Evolutionary conservation across 2,329 filamentous ascomycete species (phyloP).

Genomic region (Colletotrichum phormii): DNA sequence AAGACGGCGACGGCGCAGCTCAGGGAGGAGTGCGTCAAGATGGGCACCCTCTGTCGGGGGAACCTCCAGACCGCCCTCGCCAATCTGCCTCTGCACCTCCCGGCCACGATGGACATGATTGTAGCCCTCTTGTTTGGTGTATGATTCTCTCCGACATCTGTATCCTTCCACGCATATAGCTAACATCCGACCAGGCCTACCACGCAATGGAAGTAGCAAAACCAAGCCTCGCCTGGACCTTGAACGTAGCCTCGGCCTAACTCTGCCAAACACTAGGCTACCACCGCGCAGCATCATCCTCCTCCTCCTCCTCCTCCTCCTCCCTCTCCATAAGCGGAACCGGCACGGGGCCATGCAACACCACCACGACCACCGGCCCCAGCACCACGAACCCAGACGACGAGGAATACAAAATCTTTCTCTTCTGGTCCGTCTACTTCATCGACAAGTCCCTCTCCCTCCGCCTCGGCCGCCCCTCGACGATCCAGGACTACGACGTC

Average conservation of each 20-base stretch:
- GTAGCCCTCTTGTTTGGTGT: slow-evolving; percentile 40
- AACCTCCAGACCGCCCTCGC: slow-evolving; percentile 48
- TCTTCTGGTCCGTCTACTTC: slow-evolving; percentile 71
- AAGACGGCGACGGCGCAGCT: slow-evolving; percentile 27
- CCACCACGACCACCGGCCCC: too few species aligned
- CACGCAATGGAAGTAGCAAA: slow-evolving; percentile 48
- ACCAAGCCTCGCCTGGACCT: slow-evolving; percentile 45
- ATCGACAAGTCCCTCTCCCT: slow-evolving; percentile 67
- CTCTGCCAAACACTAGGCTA: slow-evolving; percentile 47
- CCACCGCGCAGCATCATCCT: slow-evolving; percentile 41
- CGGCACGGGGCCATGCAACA: too few species aligned
- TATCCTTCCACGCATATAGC: not conserved
- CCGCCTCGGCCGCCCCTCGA: slow-evolving; percentile 63
- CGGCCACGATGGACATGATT: slow-evolving; percentile 43
- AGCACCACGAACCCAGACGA: slow-evolving; percentile 36
- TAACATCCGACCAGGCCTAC: slow-evolving; percentile 40
- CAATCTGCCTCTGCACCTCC: slow-evolving; percentile 47
- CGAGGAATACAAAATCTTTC: slow-evolving; percentile 47
- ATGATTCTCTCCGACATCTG: not conserved
- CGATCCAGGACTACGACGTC: slow-evolving; percentile 69
- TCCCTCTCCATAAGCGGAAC: too few species aligned
- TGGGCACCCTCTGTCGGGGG: slow-evolving; percentile 41
- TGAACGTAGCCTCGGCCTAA: slow-evolving; percentile 47
- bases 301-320: too few species aligned
- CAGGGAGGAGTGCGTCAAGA: slow-evolving; percentile 41